Evolutionary conservation across 768 basidiomycete genomes (phyloP).

Genomic region (Lentinula edodes): DNA sequence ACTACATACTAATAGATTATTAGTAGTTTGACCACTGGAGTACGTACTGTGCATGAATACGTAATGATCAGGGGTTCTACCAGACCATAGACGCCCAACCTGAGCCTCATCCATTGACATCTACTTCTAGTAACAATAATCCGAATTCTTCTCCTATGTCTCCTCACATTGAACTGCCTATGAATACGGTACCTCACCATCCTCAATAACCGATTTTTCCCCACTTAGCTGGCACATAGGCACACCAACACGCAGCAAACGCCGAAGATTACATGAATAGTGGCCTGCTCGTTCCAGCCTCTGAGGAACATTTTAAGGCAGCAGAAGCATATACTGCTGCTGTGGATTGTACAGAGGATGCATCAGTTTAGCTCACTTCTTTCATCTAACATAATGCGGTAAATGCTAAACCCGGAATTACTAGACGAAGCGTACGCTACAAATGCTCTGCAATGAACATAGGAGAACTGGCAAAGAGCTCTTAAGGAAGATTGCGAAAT

Average conservation of each 20-base stretch:
- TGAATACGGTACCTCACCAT: slow-evolving; percentile 40
- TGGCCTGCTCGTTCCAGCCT: slow-evolving; percentile 67
- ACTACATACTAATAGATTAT: too few species aligned
- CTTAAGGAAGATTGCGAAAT: slow-evolving; percentile 63
- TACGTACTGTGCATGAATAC: too few species aligned
- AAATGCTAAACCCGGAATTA: slow-evolving; percentile 4
- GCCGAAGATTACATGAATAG: slow-evolving; percentile 66
- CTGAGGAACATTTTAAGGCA: slow-evolving; percentile 70
- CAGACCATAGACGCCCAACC: too few species aligned
- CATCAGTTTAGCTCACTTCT: slow-evolving; percentile 46
- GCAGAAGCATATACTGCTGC: slow-evolving; percentile 72
- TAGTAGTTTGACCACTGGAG: too few species aligned
- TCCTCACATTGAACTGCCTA: slow-evolving; percentile 37
- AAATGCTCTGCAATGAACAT: slow-evolving; percentile 73
- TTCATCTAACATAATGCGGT: slow-evolving; percentile 1
- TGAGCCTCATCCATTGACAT: background rate
- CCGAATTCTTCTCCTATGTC: slow-evolving; percentile 15
- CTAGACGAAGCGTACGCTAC: slow-evolving; percentile 74
- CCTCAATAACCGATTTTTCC: background rate
- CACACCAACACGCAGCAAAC: slow-evolving; percentile 77
- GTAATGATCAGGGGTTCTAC: too few species aligned
- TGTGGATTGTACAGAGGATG: slow-evolving; percentile 66
- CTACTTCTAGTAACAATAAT: background rate
- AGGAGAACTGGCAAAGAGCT: slow-evolving; percentile 65
- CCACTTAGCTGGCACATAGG: slow-evolving; percentile 34